Evolutionary conservation across 768 basidiomycete species (phyloP), one percentile per base, ranked within the genome.

Genomic region (Hygrophoropsis aurantiaca): DNA sequence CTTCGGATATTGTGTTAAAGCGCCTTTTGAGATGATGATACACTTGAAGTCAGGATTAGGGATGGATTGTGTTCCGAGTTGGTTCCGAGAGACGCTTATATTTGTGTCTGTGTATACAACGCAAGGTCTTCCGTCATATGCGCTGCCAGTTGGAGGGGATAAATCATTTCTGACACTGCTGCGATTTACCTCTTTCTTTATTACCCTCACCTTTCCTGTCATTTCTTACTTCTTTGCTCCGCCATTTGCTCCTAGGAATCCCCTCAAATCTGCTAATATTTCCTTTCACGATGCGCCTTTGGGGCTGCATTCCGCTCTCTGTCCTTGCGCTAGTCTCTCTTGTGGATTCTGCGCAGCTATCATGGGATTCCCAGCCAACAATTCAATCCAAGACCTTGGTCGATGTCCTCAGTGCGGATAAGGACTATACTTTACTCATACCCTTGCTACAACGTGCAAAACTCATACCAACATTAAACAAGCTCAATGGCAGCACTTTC

Each of bases 401-500:
- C 58, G 91, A 94, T 56, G 77, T 79, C 40, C 85, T 99, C 52
- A 78, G 72, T 32, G 68, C 69, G 0, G 90, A 94, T 58, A 71
- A 81, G 2, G 85, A 95, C 66, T 94, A 91, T 60, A 71, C 82
- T 1, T 84, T 82, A 23, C 73, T 97, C 15, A 69, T 98, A 15
- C 61, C 61, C 18, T 80, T 97, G 11, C 75, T 98, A 10, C 93
- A 95, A 64, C 79, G 81, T 11, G 79, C 95, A 3, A 84, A 84
- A 50, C 84, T 98, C 52, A 84, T 99, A 44, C 97, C 97, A 2
- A 91, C 90, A 5, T 77, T 99, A 53, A 97, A 95, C 65, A 82
- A 74, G 54, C 82, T 99, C 54, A 84, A 88, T 49, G 81, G 74
- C 33, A 78, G 78, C 61, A 97, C 97, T 21, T 65, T 99, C 39